These are phyloP conservation scores for Lactifluus rugatus DNA, from an alignment of 768 basidiomycete species.

Conservation along the genomic window DNA sequence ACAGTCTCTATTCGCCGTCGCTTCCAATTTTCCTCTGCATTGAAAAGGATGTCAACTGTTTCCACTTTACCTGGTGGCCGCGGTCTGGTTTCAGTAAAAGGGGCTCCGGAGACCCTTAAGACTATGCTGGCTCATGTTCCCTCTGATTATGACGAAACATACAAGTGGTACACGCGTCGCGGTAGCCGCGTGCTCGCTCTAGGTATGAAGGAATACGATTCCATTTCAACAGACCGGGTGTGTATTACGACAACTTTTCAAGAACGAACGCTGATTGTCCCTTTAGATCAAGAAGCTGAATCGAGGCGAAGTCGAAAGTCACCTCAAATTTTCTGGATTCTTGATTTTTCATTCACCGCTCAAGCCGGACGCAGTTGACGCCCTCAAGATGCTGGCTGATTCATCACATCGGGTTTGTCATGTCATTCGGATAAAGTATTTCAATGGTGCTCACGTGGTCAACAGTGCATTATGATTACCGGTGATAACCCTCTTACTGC, in stretches of 20 bases:
- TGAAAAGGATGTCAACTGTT: conserved; percentile 96
- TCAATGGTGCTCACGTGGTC: conserved; percentile 2
- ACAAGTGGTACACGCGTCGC: conserved; percentile 86
- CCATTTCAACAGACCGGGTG: conserved; percentile 63
- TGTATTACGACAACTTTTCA: conserved; percentile 13
- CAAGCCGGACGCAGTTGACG: conserved; percentile 84
- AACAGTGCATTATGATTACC: conserved; percentile 96
- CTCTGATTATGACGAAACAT: conserved; percentile 81
- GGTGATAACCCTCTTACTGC: conserved; percentile 98
- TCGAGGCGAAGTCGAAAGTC: conserved; percentile 70
- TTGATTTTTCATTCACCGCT: conserved; percentile 98
- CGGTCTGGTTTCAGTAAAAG: conserved; percentile 74
- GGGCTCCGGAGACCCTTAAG: conserved; percentile 95
- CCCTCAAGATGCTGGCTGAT: conserved; percentile 89
- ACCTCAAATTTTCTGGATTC: conserved; percentile 85
- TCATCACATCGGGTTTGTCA: conserved; percentile 86
- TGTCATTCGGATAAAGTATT: not conserved
- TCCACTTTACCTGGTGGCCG: conserved; percentile 52
- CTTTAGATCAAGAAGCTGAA: conserved; percentile 79
- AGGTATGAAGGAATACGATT: conserved; percentile 75
- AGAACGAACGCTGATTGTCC: not conserved
- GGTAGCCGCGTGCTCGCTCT: conserved; percentile 92
- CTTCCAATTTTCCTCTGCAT: conserved; percentile 95
- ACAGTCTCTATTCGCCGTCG: conserved; percentile 73
- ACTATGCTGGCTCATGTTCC: conserved; percentile 72